Evolutionary conservation across 164 flowering plant genomes (phyloP).

Genomic region (Nymphaea thermarum): DNA sequence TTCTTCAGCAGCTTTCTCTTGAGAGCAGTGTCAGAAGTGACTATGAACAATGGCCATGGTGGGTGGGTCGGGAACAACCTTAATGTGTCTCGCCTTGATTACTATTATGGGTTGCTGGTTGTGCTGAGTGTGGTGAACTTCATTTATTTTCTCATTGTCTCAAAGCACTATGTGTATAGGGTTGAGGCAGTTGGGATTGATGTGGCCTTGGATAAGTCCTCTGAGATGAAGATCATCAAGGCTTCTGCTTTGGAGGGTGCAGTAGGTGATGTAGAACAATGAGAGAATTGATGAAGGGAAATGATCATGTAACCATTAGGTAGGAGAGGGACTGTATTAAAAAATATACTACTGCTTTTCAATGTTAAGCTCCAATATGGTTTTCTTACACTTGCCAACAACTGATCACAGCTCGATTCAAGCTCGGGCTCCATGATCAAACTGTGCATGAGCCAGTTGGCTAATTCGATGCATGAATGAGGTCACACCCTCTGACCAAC

Average conservation of each 20-base stretch:
- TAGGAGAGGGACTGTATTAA: no score
- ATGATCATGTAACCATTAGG: no score
- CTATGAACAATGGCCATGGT: constrained; percentile 20
- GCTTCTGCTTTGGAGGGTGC: not conserved
- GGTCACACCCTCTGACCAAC: no score
- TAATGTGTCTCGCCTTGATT: constrained; percentile 46
- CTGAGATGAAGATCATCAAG: not conserved
- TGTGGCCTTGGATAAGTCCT: constrained; percentile 11
- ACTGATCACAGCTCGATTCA: no score
- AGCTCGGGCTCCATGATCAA: no score
- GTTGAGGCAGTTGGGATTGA: constrained; percentile 14
- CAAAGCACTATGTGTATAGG: constrained; percentile 37
- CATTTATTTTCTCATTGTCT: constrained; percentile 25
- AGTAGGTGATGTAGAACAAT: no score
- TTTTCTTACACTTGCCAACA: no score
- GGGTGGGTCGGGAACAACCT: constrained; percentile 54
- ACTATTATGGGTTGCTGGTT: constrained; percentile 37
- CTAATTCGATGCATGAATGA: no score
- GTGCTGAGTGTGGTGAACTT: constrained; percentile 34
- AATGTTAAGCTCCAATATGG: no score
- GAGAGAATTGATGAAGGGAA: no score
- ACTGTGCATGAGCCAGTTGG: no score
- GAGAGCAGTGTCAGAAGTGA: constrained; percentile 24
- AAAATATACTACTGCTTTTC: no score
- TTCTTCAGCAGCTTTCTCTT: constrained; percentile 44